These are phyloP conservation scores for Teunomyces funiuensis DNA, from an alignment of 805 yeast species.

Conservation along the genomic window DNA sequence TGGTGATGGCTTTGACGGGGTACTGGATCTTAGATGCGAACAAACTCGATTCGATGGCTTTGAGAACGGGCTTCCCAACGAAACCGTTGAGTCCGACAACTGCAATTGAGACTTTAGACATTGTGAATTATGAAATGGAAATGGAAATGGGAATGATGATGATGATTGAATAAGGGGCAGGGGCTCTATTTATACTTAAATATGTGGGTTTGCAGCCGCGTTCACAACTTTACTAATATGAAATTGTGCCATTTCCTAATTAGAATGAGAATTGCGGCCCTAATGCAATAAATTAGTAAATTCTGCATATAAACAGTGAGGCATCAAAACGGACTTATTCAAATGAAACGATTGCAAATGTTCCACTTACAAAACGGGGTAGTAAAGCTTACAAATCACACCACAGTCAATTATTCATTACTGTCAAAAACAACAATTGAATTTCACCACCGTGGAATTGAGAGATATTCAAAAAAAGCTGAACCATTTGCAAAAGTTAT, in stretches of 20 bases:
- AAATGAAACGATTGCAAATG: no score
- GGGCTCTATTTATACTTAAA: not conserved
- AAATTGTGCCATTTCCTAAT: not conserved
- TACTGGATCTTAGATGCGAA: slow-evolving; percentile 42
- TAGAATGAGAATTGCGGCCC: not conserved
- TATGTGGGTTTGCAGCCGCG: slow-evolving; percentile 1
- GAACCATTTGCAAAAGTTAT: no score
- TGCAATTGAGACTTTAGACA: slow-evolving; percentile 40
- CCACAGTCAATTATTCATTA: slow-evolving; percentile 12
- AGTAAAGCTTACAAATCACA: no score
- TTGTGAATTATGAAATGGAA: slow-evolving; percentile 6
- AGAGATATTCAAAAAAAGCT: no score
- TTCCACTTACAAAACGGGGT: not conserved
- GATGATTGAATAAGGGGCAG: not conserved
- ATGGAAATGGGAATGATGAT: not conserved
- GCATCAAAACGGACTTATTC: no score
- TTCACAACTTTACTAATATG: not conserved
- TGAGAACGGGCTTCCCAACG: slow-evolving; percentile 48
- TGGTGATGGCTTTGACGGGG: slow-evolving; percentile 54
- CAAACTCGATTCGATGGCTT: slow-evolving; percentile 42
- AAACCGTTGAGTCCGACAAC: slow-evolving; percentile 53
- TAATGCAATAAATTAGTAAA: slow-evolving; percentile 6
- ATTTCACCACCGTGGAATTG: no score
- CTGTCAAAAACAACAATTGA: slow-evolving; percentile 29
- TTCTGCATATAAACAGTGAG: not conserved